These are phyloP conservation scores for Jackrogersella multiformis DNA, from an alignment of 495 filamentous ascomycete species.

Conservation along the genomic window DNA sequence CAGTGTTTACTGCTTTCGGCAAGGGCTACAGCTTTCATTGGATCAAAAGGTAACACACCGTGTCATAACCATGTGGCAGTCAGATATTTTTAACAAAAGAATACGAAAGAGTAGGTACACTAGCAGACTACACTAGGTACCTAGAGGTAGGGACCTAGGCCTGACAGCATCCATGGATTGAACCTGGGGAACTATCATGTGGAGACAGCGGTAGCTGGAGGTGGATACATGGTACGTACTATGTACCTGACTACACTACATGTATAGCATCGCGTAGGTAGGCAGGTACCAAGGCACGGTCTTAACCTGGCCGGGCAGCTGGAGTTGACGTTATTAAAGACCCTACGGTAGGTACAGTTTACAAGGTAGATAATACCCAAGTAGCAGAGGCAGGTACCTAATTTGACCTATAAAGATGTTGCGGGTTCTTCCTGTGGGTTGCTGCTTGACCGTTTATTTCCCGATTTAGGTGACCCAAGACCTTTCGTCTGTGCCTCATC, in stretches of 20 bases:
- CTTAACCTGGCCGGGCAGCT: too few relatives aligned
- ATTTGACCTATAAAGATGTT: background rate
- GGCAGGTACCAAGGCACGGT: too few relatives aligned
- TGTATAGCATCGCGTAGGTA: too few relatives aligned
- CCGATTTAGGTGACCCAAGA: background rate
- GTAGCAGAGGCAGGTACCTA: background rate
- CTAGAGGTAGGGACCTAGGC: background rate
- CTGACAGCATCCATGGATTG: background rate
- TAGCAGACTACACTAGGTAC: too few relatives aligned
- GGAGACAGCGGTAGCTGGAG: background rate
- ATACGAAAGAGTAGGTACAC: too few relatives aligned
- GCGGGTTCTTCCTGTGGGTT: too few relatives aligned
- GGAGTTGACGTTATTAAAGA: too few relatives aligned
- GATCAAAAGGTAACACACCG: conserved; percentile 13
- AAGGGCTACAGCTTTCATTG: conserved; percentile 20
- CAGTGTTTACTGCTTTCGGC: conserved; percentile 30
- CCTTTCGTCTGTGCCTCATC: background rate
- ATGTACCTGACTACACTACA: background rate
- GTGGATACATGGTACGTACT: background rate
- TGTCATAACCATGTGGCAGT: conserved; percentile 37
- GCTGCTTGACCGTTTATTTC: background rate
- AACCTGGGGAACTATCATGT: background rate
- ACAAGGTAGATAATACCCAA: too few relatives aligned
- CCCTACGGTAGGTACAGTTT: too few relatives aligned
- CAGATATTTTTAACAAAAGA: conserved; percentile 12